Evolutionary conservation across 345 rosid genomes (phyloP).

Genomic region (Rhodamnia argentea): DNA sequence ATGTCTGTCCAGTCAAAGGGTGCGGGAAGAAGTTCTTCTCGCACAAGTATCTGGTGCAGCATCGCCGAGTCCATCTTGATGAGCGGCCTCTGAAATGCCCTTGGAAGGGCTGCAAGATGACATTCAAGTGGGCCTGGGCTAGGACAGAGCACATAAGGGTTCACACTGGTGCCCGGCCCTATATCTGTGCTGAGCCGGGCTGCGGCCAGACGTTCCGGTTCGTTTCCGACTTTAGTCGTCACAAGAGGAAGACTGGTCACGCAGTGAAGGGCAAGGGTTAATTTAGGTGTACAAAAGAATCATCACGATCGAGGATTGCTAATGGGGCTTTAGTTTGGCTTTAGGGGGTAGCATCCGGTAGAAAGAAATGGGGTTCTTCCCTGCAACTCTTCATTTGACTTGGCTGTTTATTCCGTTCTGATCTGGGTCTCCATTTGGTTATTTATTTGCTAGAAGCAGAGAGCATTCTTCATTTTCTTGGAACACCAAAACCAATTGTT

Average conservation of each 20-base stretch:
- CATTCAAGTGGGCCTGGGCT: constrained; percentile 99
- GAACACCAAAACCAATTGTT: neutral
- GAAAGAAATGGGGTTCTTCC: neutral
- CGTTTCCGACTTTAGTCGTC: constrained; percentile 94
- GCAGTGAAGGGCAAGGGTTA: constrained; percentile 45
- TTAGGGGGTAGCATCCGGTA: neutral
- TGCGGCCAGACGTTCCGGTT: constrained; percentile 93
- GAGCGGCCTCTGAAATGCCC: constrained; percentile 99
- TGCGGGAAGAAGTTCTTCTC: constrained; percentile 95
- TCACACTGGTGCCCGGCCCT: constrained; percentile 97
- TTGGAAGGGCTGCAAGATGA: constrained; percentile 97
- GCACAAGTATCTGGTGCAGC: constrained; percentile 95
- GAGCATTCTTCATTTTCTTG: neutral
- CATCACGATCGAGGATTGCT: neutral
- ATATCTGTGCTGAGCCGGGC: constrained; percentile 64
- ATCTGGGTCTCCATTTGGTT: constrained; percentile 1
- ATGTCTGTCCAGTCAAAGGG: constrained; percentile 80
- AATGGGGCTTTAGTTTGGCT: neutral
- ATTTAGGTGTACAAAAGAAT: neutral
- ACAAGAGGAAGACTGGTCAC: constrained; percentile 93
- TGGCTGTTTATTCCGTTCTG: neutral
- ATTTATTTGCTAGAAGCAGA: neutral
- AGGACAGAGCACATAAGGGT: constrained; percentile 92
- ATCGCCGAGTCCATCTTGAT: constrained; percentile 70
- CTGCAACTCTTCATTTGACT: neutral